These are phyloP conservation scores for Abrus precatorius DNA, from an alignment of 306 rosid genomes.

Conservation along the genomic window DNA sequence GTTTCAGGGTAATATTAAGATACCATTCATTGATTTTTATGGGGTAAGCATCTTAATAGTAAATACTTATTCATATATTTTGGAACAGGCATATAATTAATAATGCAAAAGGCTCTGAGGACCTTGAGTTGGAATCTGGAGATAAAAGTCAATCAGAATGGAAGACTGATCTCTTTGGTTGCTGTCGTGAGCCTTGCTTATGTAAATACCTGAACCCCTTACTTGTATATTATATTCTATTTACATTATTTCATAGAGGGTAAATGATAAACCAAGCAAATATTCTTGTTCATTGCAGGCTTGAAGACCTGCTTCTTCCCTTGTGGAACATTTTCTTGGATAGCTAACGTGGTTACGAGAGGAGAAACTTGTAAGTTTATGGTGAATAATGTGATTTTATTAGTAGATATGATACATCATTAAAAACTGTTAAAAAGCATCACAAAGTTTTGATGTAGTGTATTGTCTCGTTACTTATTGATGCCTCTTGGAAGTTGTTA, in stretches of 20 bases:
- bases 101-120: not conserved
- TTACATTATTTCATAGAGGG: not conserved
- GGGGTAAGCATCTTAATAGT: not conserved
- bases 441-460: not conserved
- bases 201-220: conserved; percentile 42
- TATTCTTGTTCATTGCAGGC: conserved; percentile 37
- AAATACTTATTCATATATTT: not conserved
- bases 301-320: conserved; percentile 59
- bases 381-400: not conserved
- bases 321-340: conserved; percentile 61
- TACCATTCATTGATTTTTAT: not conserved
- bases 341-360: conserved; percentile 38
- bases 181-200: conserved; percentile 54
- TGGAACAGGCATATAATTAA: conserved; percentile 6
- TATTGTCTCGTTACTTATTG: not conserved
- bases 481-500: conserved; percentile 11
- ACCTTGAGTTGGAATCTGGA: conserved; percentile 20
- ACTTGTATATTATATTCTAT: not conserved
- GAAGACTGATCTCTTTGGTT: conserved; percentile 54
- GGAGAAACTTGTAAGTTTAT: conserved; percentile 49
- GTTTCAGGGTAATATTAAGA: conserved; percentile 26
- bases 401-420: not conserved
- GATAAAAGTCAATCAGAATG: conserved; percentile 42
- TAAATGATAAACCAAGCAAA: not conserved
- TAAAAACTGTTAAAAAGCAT: not conserved